Base-by-base conservation (phyloP, 106 monocot genomes). In the Triglochin maritima region DNA sequence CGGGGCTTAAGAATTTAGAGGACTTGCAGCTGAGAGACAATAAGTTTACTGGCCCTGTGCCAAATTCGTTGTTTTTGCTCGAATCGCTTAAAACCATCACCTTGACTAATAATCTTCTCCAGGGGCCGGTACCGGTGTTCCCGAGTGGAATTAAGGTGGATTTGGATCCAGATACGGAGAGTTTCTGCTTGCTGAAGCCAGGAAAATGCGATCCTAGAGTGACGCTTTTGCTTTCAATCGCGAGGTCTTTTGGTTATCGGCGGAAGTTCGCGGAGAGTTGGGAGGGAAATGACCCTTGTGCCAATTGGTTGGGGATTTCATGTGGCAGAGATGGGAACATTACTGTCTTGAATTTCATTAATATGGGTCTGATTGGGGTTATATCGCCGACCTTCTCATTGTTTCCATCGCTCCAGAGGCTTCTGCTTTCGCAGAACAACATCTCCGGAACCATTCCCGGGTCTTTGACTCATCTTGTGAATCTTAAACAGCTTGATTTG, bases 271-370 rank as follows among this genome's bases (percentile, higher is more conserved):
- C 79, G 1, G 66, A 76, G 57, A 71, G 73, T 46, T 87, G 87
- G 87, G 73, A 68, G 16, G 87, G 87, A 44, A 84, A 87, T 54
- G 79, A 87, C 16, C 87, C 87, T 3, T 87, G 87, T 66, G 53
- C 9, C 9, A 75, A 73, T 8, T 87, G 87, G 87, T 50, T 81
- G 9, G 87, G 87, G 41, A 63, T 87, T 43, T 64, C 49, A 13
- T 87, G 87, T 57, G 78, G 78, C 60, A 67, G 50, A 43, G 14
- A 10, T 43, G 81, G 81, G 46, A 84, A 84, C 47, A 56, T 87
- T 4, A 81, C 79, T 2, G 79, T 81, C 12, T 43, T 84, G 41
- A 87, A 83, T 56, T 77, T 87, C 57, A 76, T 81, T 59, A 79
- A 67, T 55, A 79, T 81, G 83, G 73, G 76, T 4, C 73, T 87